These are phyloP conservation scores for cucumber (Cucumis sativus) DNA, from an alignment of 306 rosid genomes.

Conservation along the genomic window DNA sequence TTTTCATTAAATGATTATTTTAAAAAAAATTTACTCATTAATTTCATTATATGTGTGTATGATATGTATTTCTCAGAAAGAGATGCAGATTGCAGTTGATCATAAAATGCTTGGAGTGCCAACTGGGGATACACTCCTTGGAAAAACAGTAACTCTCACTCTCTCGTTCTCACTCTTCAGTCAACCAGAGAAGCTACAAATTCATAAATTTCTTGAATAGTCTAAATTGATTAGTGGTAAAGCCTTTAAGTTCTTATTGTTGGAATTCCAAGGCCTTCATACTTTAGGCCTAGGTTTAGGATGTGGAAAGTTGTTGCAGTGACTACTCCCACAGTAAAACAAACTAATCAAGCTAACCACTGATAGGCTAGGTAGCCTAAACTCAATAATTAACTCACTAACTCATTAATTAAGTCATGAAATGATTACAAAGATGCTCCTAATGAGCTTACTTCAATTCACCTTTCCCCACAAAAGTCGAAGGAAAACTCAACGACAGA, in stretches of 20 bases:
- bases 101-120: constrained; percentile 76
- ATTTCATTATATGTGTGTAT: not conserved
- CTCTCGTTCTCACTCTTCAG: not conserved
- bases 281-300: not conserved
- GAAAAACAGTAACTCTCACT: constrained; percentile 63
- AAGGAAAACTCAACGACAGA: not conserved
- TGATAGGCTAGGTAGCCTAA: not conserved
- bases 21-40: not conserved
- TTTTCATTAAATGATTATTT: not conserved
- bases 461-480: not conserved
- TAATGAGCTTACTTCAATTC: not conserved
- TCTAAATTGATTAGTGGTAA: not conserved
- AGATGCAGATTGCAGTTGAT: constrained; percentile 47
- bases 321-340: not conserved
- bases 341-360: not conserved
- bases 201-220: not conserved
- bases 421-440: not conserved
- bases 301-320: not conserved
- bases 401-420: not conserved
- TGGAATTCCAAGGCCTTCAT: not conserved
- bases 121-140: constrained; percentile 52
- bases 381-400: not conserved
- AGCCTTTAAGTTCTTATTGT: not conserved
- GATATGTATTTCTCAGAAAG: constrained; percentile 38
- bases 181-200: not conserved